Evolutionary conservation across 2,329 filamentous ascomycete genomes (phyloP), one percentile per base, ranked within the genome.

Genomic region (Ascochyta rabiei): DNA sequence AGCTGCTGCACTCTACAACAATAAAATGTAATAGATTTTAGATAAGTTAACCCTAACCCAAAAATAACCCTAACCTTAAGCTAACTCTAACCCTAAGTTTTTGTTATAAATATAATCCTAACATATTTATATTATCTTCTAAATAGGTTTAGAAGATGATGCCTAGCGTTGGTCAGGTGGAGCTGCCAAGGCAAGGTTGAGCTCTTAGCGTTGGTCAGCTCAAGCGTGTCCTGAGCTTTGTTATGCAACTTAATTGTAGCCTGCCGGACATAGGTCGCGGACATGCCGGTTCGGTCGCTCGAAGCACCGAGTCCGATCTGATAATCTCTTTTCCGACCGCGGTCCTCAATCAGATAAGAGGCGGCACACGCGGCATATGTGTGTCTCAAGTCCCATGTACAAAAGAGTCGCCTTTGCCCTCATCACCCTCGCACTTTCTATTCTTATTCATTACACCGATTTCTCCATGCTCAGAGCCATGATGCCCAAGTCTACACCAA

Each of bases 261-360:
- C 39, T 38, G 3, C 38, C 39, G 39, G 45, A 48, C 18, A 16
- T 48, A 18, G 16, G 19, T 21, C 6, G 6, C 39, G 33, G 39
- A 45, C 15, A 13, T 38, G 48, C 35, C 26, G 26, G 1, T 13
- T 45, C 54, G 44, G 49, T 15, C 39, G 13, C 30, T 16, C 44
- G 15, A 35, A 49, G 10, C 18, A 39, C 48, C 54, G 48, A 48
- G 5, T 15, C 2, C 10, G 30, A 57, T 57, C 54, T 57, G 54
- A 57, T 57, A 57, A 57, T 42, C 13, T 37, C 19, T 57, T 33
- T 53, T 57, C 54, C 54, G 49, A 18, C 21, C 6, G 10, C 16
- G 18, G 23, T 16, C 10, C 16, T 18, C 16, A 21, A 57, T 57
- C 54, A 16, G 54, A 57, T 57, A 57, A 57, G 28, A 53, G 24